Evolutionary conservation across 2,329 filamentous ascomycete species (phyloP), one percentile per base, ranked within the genome.

Genomic region (Fusarium globosum): DNA sequence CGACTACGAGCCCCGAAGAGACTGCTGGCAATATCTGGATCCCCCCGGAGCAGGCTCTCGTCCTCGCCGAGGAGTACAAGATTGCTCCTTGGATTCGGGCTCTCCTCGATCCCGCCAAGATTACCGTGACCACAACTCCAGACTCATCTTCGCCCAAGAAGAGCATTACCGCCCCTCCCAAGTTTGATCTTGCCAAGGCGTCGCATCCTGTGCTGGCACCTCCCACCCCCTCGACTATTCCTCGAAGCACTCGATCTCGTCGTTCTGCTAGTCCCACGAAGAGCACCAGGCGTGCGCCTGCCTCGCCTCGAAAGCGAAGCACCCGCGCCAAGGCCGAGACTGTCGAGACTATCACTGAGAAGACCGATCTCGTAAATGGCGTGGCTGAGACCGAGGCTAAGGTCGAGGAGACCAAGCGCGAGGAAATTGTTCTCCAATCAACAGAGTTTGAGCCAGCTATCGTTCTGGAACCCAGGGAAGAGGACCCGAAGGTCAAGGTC

Each of bases 1-100:
- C 90, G 39, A 92, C 92, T 36, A 97, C 95, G 15, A 97, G 95
- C 77, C 88, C 88, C 64, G 95, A 98, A 80, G 96, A 98, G 86
- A 95, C 96, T 36, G 96, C 96, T 33, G 96, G 96, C 51, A 99
- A 98, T 82, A 91, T 99, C 59, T 99, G 96, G 96, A 95, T 98
- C 57, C 91, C 94, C 52, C 95, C 96, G 11, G 88, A 92, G 74
- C 84, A 90, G 90, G 96, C 96, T 41, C 88, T 99, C 49, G 85
- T 89, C 65, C 88, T 99, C 18, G 94, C 96, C 58, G 91, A 93
- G 51, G 95, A 98, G 82, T 99, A 98, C 82, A 88, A 90, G 64
- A 95, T 98, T 82, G 84, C 88, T 55, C 87, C 92, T 49, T 99
- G 96, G 96, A 94, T 99, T 76, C 90, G 90, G 64, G 96, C 96